phyloP scores from a whole-genome alignment of 306 rosid species.

The Vigna reflexopilosa region DNA sequence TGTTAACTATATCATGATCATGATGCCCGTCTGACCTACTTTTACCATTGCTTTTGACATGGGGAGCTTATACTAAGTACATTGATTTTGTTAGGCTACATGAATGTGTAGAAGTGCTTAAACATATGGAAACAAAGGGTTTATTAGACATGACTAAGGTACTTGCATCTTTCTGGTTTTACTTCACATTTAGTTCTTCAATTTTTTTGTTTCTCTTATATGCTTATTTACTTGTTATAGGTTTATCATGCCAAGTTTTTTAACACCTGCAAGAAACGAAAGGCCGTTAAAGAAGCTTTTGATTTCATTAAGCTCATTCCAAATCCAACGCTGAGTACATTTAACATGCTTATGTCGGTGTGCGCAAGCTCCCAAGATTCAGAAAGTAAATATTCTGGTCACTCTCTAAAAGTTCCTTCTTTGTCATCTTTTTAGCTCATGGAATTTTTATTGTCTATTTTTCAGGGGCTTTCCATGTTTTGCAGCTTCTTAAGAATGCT shows the following conservation, averaged over 20 bases:
- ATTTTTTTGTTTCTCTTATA: conserved; percentile 40
- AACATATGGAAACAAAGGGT: conserved; percentile 75
- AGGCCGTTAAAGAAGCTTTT: conserved; percentile 91
- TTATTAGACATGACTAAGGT: conserved; percentile 95
- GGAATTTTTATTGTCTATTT: conserved; percentile 42
- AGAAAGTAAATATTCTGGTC: conserved; percentile 59
- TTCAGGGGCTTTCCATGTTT: conserved; percentile 90
- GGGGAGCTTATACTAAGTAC: conserved; percentile 49
- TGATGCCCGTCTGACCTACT: conserved; percentile 29
- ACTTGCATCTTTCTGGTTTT: conserved; percentile 40
- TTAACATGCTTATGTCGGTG: conserved; percentile 97
- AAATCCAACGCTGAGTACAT: conserved; percentile 89
- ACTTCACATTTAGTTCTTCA: conserved; percentile 39
- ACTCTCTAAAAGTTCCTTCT: conserved; percentile 28
- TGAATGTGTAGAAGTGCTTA: conserved; percentile 73
- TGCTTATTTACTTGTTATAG: conserved; percentile 61
- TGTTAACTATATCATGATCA: conserved; percentile 23
- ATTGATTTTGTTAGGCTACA: conserved; percentile 63
- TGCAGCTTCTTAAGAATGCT: conserved; percentile 83
- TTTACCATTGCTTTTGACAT: conserved; percentile 30
- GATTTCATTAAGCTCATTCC: conserved; percentile 79
- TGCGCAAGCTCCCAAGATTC: conserved; percentile 81
- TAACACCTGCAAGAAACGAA: conserved; percentile 76
- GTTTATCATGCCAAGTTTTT: conserved; percentile 94
- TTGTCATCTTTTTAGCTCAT: conserved; percentile 44